These are phyloP conservation scores for Dendrobium chrysotoxum DNA, from an alignment of 106 monocot genomes.

Conservation along the genomic window DNA sequence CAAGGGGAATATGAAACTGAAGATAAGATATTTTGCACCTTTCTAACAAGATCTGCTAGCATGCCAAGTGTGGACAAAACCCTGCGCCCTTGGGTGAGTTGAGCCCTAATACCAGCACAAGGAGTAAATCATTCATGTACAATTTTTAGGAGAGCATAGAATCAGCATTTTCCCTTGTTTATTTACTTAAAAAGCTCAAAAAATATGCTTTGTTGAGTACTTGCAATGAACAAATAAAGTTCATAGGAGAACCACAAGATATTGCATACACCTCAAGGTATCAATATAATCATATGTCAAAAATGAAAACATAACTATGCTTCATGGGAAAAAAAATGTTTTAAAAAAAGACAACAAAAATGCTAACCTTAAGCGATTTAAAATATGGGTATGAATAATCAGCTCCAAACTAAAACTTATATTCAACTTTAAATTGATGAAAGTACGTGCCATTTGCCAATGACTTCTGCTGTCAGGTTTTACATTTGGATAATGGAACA, in stretches of 20 bases:
- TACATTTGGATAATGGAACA: no score
- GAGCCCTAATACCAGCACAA: slow-evolving; percentile 38
- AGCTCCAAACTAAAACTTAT: no score
- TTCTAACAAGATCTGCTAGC: slow-evolving; percentile 67
- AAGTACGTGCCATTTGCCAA: no score
- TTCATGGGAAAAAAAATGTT: no score
- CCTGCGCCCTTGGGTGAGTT: slow-evolving; percentile 77
- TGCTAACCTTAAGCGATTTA: no score
- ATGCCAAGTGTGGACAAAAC: slow-evolving; percentile 71
- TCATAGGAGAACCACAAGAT: neutral
- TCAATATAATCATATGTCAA: no score
- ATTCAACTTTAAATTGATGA: no score
- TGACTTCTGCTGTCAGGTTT: no score
- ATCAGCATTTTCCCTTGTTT: neutral
- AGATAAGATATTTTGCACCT: slow-evolving; percentile 25
- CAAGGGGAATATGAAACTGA: neutral
- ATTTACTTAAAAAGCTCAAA: neutral
- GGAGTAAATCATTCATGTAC: neutral
- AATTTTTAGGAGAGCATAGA: neutral
- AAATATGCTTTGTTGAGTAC: neutral
- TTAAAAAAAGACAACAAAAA: no score
- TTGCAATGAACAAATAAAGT: neutral
- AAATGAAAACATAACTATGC: no score
- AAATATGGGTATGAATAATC: no score
- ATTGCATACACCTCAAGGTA: no score